A percentile compares a stretch with the other conserved stretches of the same genome.
Evolutionary conservation across 305 asterid genomes (phyloP).

Genomic region (Fraxinus nigra): DNA sequence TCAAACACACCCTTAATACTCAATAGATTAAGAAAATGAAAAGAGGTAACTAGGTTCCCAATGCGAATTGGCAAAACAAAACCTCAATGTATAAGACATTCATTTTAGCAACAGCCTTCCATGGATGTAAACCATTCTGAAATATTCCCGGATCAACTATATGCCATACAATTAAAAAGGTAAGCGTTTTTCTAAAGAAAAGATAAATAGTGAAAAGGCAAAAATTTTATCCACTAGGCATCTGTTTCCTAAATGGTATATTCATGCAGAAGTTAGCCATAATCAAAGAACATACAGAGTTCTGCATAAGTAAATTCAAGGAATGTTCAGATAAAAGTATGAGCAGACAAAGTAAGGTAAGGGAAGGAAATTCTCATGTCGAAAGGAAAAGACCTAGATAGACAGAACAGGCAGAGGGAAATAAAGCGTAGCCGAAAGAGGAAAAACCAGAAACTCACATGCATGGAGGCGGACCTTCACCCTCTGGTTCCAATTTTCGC

Average conservation of each 20-base stretch:
- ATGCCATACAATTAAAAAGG: not conserved
- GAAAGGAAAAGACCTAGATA: constrained; percentile 10
- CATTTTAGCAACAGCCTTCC: not conserved
- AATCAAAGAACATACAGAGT: not conserved
- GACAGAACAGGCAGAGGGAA: constrained; percentile 3
- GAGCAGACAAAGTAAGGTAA: not conserved
- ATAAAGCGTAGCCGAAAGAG: not conserved
- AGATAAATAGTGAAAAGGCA: not conserved
- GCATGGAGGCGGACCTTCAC: constrained; percentile 99
- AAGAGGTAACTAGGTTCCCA: not conserved
- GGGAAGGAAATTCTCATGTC: not conserved
- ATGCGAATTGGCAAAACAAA: not conserved
- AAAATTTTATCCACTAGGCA: constrained; percentile 2
- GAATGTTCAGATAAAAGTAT: constrained; percentile 10
- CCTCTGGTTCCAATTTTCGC: constrained; percentile 99
- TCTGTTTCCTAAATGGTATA: not conserved
- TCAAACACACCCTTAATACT: not conserved
- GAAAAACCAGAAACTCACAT: constrained; percentile 51
- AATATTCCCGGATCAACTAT: not conserved
- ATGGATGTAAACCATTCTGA: not conserved
- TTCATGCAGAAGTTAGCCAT: not conserved
- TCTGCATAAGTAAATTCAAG: not conserved
- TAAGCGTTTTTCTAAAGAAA: not conserved
- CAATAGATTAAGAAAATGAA: not conserved
- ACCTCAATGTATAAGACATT: not conserved